Conservation (phyloP, 106 monocot species). For the Acorus calamus region DNA sequence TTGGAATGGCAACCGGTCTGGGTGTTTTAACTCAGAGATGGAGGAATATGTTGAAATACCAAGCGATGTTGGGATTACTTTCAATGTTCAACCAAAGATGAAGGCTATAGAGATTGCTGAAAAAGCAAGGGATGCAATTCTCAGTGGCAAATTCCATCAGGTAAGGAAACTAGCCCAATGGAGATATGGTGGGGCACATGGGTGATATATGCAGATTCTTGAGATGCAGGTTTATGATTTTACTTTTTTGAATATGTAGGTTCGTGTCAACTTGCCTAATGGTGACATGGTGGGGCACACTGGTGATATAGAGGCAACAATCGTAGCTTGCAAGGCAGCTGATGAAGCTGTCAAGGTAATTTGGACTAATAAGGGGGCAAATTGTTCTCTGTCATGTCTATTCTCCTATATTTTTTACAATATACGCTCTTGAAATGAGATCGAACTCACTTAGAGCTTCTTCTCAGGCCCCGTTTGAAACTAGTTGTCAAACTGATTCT, state of each 20-base stretch:
- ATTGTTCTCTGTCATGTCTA: too few relatives aligned
- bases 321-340: conserved; percentile 70
- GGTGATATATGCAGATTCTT: too few relatives aligned
- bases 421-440: too few relatives aligned
- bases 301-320: conserved; percentile 81
- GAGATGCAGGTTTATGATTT: too few relatives aligned
- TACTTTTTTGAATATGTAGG: conserved; percentile 15
- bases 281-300: conserved; percentile 95
- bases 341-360: conserved; percentile 80
- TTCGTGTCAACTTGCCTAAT: conserved; percentile 74
- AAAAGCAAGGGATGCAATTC: conserved; percentile 73
- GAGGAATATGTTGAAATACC: conserved; percentile 93
- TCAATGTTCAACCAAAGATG: conserved; percentile 83
- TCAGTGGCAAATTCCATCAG: conserved; percentile 82
- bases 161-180: conserved; percentile 12
- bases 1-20: conserved; percentile 93
- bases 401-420: too few relatives aligned
- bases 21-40: conserved; percentile 56
- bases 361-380: too few relatives aligned
- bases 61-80: conserved; percentile 82
- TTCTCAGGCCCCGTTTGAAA: too few relatives aligned
- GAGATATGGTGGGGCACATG: not conserved
- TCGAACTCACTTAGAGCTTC: too few relatives aligned
- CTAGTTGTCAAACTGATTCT: too few relatives aligned
- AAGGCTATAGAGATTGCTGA: conserved; percentile 82